A percentile compares a stretch with the other conserved stretches of the same genome.
phyloP scores from a whole-genome alignment of 768 basidiomycete species.

The Collybiopsis luxurians region DNA sequence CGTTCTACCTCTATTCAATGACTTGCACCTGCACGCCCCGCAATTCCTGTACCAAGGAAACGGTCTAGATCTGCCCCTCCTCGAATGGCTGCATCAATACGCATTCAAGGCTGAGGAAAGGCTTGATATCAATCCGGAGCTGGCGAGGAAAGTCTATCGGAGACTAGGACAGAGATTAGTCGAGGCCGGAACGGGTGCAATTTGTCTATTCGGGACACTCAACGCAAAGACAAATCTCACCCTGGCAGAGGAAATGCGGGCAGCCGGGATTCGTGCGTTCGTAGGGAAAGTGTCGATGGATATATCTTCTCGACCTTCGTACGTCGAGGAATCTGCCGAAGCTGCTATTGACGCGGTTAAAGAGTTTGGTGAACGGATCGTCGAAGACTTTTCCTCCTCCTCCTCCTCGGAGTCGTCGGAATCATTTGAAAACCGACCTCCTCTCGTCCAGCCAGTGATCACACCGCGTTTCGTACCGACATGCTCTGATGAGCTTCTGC shows the following conservation, averaged over 20 bases:
- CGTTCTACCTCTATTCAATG: slow-evolving; percentile 76
- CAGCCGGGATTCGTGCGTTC: slow-evolving; percentile 70
- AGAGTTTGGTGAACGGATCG: slow-evolving; percentile 44
- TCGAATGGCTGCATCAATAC: slow-evolving; percentile 83
- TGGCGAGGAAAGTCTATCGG: slow-evolving; percentile 68
- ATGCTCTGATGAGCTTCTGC: slow-evolving; percentile 70
- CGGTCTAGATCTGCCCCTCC: slow-evolving; percentile 78
- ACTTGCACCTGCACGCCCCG: slow-evolving; percentile 85
- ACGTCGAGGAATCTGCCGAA: slow-evolving; percentile 58
- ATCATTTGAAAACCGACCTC: too few species aligned
- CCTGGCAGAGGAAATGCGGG: slow-evolving; percentile 72
- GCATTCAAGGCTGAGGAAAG: slow-evolving; percentile 80
- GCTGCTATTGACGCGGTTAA: slow-evolving; percentile 48
- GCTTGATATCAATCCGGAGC: slow-evolving; percentile 56
- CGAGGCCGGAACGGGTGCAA: slow-evolving; percentile 75
- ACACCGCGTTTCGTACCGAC: slow-evolving; percentile 92
- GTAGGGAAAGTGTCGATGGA: slow-evolving; percentile 95
- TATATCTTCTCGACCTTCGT: slow-evolving; percentile 66
- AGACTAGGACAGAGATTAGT: slow-evolving; percentile 64
- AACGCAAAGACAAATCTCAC: slow-evolving; percentile 78
- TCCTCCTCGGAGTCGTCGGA: too few species aligned
- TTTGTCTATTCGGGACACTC: slow-evolving; percentile 82
- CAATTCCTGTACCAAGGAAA: slow-evolving; percentile 89
- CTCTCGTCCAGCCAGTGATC: slow-evolving; percentile 76
- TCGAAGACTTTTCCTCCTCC: slow-evolving; percentile 39